Evolutionary conservation across 2,329 filamentous ascomycete genomes (phyloP).

Genomic region (Sporothrix mexicana): DNA sequence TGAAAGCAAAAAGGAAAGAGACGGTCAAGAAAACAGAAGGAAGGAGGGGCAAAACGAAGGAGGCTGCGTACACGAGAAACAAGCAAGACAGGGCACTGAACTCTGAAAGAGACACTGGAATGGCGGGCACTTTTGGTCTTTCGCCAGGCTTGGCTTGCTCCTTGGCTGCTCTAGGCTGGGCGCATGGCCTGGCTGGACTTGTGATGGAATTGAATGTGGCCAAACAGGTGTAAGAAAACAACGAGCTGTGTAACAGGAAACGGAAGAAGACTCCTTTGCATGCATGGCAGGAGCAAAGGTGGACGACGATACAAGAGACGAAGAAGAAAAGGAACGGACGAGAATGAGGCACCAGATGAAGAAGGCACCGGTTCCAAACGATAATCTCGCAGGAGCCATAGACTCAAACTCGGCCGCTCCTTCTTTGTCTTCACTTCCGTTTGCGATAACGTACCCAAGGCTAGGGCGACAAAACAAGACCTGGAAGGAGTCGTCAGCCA

Average conservation of each 20-base stretch:
- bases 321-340: neutral
- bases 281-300: neutral
- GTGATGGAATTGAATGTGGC: neutral
- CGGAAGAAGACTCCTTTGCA: no score
- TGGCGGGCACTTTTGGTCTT: constrained; percentile 1
- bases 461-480: neutral
- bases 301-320: neutral
- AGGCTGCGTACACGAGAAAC: neutral
- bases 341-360: neutral
- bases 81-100: neutral
- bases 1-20: neutral
- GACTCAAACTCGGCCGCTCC: neutral
- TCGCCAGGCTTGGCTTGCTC: neutral
- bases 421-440: neutral
- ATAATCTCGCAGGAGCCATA: constrained; percentile 5
- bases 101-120: neutral
- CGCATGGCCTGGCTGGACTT: neutral
- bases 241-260: neutral
- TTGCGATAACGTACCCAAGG: neutral
- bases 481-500: constrained; percentile 12
- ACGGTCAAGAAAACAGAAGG: neutral
- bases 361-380: neutral
- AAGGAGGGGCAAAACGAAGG: neutral
- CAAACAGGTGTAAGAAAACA: neutral
- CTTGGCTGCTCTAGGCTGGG: constrained; percentile 7